phyloP scores from a whole-genome alignment of 768 basidiomycete species.

The Trametopsis cervina region DNA sequence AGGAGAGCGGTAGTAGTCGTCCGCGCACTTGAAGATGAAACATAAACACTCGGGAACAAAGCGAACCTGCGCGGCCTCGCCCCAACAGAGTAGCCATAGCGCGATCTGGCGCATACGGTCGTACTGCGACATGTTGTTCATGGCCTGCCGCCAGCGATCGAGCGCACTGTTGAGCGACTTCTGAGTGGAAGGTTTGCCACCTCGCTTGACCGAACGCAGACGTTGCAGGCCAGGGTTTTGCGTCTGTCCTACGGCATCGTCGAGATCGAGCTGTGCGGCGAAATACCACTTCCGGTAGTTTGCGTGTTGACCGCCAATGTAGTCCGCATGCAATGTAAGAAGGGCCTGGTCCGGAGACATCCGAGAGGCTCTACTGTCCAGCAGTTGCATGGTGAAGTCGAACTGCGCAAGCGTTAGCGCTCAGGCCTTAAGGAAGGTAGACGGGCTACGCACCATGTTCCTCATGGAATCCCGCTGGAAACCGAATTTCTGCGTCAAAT shows the following conservation, averaged over 20 bases:
- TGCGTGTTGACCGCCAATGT: slow-evolving; percentile 96
- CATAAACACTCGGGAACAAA: slow-evolving; percentile 96
- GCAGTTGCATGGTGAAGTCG: slow-evolving; percentile 95
- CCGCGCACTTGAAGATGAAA: slow-evolving; percentile 99
- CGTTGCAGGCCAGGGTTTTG: slow-evolving; percentile 89
- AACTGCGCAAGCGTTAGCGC: slow-evolving; percentile 43
- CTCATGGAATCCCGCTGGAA: slow-evolving; percentile 95
- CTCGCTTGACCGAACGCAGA: slow-evolving; percentile 58
- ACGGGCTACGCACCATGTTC: slow-evolving; percentile 62
- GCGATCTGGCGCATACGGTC: slow-evolving; percentile 96
- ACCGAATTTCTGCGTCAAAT: slow-evolving; percentile 97
- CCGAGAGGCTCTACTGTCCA: slow-evolving; percentile 93
- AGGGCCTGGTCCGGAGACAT: slow-evolving; percentile 97
- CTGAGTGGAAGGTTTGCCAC: slow-evolving; percentile 50
- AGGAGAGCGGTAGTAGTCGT: slow-evolving; percentile 98
- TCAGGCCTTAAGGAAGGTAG: background rate
- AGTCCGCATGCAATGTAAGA: slow-evolving; percentile 94
- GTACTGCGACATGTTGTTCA: slow-evolving; percentile 99
- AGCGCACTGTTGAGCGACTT: slow-evolving; percentile 77
- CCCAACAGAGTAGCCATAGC: slow-evolving; percentile 93
- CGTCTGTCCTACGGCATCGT: slow-evolving; percentile 89
- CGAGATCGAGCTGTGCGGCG: slow-evolving; percentile 96
- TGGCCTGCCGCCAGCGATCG: slow-evolving; percentile 92
- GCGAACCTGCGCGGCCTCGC: slow-evolving; percentile 95
- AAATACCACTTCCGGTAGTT: slow-evolving; percentile 99